Evolutionary conservation across 1,284 basidiomycete genomes (phyloP).

Genomic region (Laetiporus sulphureus): DNA sequence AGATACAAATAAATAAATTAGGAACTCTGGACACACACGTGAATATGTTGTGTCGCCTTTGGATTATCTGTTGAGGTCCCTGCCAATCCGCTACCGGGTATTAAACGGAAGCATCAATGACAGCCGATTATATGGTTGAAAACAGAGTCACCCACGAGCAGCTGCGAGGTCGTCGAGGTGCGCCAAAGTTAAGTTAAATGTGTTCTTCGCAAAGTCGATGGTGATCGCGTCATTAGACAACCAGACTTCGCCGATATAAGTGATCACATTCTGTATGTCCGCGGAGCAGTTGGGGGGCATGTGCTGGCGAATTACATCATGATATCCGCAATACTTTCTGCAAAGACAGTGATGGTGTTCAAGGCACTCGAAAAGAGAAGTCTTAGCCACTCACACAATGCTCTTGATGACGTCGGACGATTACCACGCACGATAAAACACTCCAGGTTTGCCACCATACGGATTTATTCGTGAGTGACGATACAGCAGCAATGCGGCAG

Average conservation of each 20-base stretch:
- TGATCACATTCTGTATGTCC: conserved; percentile 60
- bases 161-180: conserved; percentile 64
- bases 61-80: conserved; percentile 43
- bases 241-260: conserved; percentile 54
- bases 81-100: conserved; percentile 43
- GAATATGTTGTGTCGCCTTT: no score
- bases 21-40: no score
- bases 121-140: neutral
- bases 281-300: conserved; percentile 73
- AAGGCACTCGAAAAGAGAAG: no score
- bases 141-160: conserved; percentile 33
- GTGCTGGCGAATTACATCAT: conserved; percentile 58
- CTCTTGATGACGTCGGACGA: conserved; percentile 70
- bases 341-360: neutral
- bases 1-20: no score
- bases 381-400: conserved; percentile 37
- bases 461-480: no score
- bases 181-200: conserved; percentile 52
- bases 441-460: conserved; percentile 44
- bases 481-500: neutral
- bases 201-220: conserved; percentile 45
- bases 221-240: conserved; percentile 34
- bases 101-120: neutral
- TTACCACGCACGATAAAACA: conserved; percentile 63
- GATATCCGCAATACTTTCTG: conserved; percentile 61